Evolutionary conservation across 768 basidiomycete species (phyloP), one percentile per base, ranked within the genome.

Genomic region (Lepiota venenata): DNA sequence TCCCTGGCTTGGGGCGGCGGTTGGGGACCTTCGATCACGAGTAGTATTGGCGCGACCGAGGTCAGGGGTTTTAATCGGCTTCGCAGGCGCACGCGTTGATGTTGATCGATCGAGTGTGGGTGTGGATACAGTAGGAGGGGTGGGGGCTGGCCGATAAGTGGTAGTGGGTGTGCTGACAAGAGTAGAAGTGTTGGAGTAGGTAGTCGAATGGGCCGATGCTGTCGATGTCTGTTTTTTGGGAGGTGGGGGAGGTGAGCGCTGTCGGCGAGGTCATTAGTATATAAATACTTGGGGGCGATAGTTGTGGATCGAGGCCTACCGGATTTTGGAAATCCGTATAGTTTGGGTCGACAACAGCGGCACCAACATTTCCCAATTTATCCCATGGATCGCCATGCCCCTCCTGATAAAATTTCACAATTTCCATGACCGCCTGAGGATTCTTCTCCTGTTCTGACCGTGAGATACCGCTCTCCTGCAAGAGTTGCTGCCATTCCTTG

Each of bases 381-480:
- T 89, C 90, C 91, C 90, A 93, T 29, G 84, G 85, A 63, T 86
- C 86, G 55, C 82, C 81, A 56, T 84, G 80, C 35, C 88, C 83
- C 70, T 94, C 91, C 64, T 98, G 96, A 69, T 97, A 98, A 73
- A 98, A 98, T 65, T 95, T 94, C 69, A 99, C 96, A 58, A 98
- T 96, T 65, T 98, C 97, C 84, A 95, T 93, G 57, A 98, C 93
- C 3, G 93, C 93, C 71, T 97, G 88, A 0, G 97, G 97, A 64
- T 98, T 95, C 76, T 91, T 93, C 71, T 97, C 95, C 74, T 99
- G 97, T 71, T 99, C 94, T 20, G 75, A 79, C 62, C 89, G 84
- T 37, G 93, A 94, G 66, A 98, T 98, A 50, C 97, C 97, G 58
- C 88, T 92, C 69, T 98, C 94, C 70, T 93, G 92, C 45, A 99